A percentile compares a stretch with the other conserved stretches of the same genome.
phyloP scores from a whole-genome alignment of 2,329 filamentous ascomycete species.

The Fusarium falciforme region DNA sequence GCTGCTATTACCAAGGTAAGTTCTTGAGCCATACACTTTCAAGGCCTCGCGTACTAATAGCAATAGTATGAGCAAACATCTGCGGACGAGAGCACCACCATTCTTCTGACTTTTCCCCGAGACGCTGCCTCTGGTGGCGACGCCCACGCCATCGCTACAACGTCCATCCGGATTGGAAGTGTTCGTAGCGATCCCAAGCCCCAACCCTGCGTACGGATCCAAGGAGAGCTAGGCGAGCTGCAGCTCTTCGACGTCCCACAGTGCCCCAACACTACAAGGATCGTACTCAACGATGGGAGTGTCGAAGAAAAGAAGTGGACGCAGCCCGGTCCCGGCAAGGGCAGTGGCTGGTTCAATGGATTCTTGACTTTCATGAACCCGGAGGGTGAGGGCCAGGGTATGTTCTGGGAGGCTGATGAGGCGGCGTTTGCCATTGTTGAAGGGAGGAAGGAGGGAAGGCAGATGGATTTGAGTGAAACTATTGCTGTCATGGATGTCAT shows the following conservation, averaged over 20 bases:
- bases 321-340: constrained; percentile 58
- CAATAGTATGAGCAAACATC: constrained; percentile 60
- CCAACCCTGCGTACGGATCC: constrained; percentile 77
- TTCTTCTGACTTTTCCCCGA: constrained; percentile 78
- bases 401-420: constrained; percentile 90
- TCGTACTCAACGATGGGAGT: constrained; percentile 65
- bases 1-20: constrained; percentile 64
- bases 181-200: constrained; percentile 67
- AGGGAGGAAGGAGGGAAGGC: constrained; percentile 78
- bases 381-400: constrained; percentile 73
- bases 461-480: constrained; percentile 78
- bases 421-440: constrained; percentile 78
- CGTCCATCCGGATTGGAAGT: constrained; percentile 61
- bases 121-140: constrained; percentile 52
- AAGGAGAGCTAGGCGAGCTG: constrained; percentile 83
- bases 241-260: constrained; percentile 78
- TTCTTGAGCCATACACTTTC: background rate
- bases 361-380: constrained; percentile 49
- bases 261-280: constrained; percentile 70
- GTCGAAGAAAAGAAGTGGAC: constrained; percentile 61
- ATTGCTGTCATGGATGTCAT: constrained; percentile 83
- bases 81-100: constrained; percentile 80
- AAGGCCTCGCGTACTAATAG: background rate
- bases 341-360: constrained; percentile 26
- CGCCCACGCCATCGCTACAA: constrained; percentile 78